Percentiles rank a stretch among this genome's conserved stretches.
phyloP scores from a whole-genome alignment of 148 eudicot species.

The Pouteria glomerata region DNA sequence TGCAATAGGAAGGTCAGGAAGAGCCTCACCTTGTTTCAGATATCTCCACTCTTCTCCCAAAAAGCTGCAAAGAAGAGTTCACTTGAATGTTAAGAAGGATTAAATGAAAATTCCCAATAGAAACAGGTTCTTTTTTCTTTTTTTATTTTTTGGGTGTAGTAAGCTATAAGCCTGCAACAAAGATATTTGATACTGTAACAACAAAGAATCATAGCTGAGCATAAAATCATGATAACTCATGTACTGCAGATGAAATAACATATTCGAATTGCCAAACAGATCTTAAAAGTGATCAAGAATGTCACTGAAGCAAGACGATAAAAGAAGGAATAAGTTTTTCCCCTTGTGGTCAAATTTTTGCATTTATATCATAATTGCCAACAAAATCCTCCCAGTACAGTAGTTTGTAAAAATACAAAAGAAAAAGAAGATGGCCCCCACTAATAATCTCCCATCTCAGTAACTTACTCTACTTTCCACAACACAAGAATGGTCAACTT shows the following conservation, averaged over 20 bases:
- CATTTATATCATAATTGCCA: neutral
- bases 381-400: too few relatives aligned
- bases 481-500: neutral
- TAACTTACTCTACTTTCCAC: neutral
- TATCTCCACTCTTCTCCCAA: constrained; percentile 59
- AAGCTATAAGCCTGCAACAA: too few relatives aligned
- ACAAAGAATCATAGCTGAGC: neutral
- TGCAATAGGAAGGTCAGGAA: constrained; percentile 37
- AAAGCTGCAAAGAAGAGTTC: constrained; percentile 43
- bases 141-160: neutral
- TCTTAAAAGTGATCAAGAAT: neutral
- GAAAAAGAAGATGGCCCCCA: neutral
- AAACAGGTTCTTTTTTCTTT: neutral
- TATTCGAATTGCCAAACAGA: neutral
- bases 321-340: neutral
- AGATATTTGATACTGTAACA: neutral
- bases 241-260: too few relatives aligned
- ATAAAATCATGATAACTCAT: neutral
- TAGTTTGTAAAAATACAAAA: neutral
- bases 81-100: neutral
- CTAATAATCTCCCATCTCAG: neutral
- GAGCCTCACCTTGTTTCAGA: constrained; percentile 34
- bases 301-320: neutral
- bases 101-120: constrained; percentile 2
- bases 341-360: neutral